Evolutionary conservation across 2,329 filamentous ascomycete genomes (phyloP), one percentile per base, ranked within the genome.

Genomic region (Alternaria dauci): DNA sequence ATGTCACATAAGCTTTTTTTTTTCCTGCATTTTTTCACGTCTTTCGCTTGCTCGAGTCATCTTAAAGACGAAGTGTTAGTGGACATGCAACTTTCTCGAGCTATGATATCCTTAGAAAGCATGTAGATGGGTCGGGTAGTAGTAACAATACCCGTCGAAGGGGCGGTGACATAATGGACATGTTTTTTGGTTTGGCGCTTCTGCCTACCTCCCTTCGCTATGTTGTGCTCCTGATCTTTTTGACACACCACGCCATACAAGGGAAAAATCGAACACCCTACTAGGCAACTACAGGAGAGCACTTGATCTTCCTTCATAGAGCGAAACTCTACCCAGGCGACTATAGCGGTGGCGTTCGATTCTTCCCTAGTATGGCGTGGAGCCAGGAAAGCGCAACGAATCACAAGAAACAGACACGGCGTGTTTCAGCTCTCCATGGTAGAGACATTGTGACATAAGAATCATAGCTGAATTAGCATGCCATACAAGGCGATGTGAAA

Each of bases 91-190:
- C 12, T 50, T 50, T 30, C 46, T 34, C 20, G 32, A 50, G 46
- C 46, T 50, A 38, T 50, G 46, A 50, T 50, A 50, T 50, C 46
- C 46, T 50, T 38, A 50, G 30, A 50, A 50, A 36, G 46, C 20
- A 38, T 50, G 46, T 50, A 50, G 30, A 48, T 25, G 46, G 18
- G 14, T 48, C 2, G 11, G 30, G 28, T 34, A 30, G 18, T 48
- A n/a, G 43, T 12, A 18, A 18, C 23, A 25, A 30, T 48, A 48
- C 18, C 25, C n/a, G n/a, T 23, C 36, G 34, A 14, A 20, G 16
- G 16, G 16, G 18, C n/a, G 2, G 12, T 36, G 8, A 9, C 25
- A 12, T 8, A 36, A 38, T 38, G 2, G 20, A 36, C 20, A 50
- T 5, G 46, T n/a, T 50, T 50, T 4, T 23, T 23, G 46, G 28